A percentile compares a stretch with the other conserved stretches of the same genome.
phyloP scores from a whole-genome alignment of 2,329 filamentous ascomycete species.

The Diatrype stigma region DNA sequence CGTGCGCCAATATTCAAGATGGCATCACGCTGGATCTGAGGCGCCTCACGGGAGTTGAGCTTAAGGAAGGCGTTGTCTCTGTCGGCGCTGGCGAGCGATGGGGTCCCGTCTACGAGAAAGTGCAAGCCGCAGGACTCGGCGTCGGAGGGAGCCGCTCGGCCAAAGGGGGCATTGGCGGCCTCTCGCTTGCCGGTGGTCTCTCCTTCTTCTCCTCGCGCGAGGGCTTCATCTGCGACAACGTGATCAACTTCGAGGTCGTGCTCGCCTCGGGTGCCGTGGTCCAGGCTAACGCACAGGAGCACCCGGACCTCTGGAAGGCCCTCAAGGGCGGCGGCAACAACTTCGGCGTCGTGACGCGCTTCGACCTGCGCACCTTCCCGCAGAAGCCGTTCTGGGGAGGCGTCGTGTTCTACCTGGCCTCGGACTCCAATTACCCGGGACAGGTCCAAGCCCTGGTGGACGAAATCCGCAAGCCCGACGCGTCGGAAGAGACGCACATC shows the following conservation, averaged over 20 bases:
- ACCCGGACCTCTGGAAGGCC: conserved; percentile 37
- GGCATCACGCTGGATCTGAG: conserved; percentile 9
- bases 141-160: conserved; percentile 31
- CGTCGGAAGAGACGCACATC: too few relatives aligned
- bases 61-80: conserved; percentile 2
- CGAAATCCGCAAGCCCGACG: too few relatives aligned
- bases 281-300: conserved; percentile 29
- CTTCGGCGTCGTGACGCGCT: conserved; percentile 35
- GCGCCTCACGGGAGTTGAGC: conserved; percentile 3
- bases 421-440: background rate
- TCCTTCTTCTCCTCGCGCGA: background rate
- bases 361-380: conserved; percentile 26
- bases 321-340: conserved; percentile 33
- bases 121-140: conserved; percentile 26
- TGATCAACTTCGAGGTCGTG: conserved; percentile 36
- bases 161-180: conserved; percentile 33
- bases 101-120: conserved; percentile 30
- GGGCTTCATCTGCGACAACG: conserved; percentile 1
- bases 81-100: conserved; percentile 21
- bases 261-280: conserved; percentile 35
- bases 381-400: background rate
- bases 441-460: background rate
- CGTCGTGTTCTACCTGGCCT: background rate
- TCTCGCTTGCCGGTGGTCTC: conserved; percentile 1
- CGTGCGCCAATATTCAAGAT: conserved; percentile 7